These are phyloP conservation scores for Candida namnaoensis DNA, from an alignment of 805 yeast species.

Conservation along the genomic window DNA sequence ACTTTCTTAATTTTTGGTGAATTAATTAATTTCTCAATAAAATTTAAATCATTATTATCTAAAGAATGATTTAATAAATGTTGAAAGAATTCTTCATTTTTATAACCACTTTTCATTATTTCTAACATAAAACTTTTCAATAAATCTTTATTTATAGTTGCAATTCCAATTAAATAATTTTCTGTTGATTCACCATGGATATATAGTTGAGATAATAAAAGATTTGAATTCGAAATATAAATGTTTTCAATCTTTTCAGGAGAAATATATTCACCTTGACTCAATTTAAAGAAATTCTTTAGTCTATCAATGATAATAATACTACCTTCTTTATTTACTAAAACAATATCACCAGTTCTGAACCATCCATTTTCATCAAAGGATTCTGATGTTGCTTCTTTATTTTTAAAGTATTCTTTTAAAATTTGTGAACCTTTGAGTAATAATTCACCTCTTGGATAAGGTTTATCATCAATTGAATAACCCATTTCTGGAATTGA, in stretches of 20 bases:
- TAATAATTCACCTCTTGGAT: constrained; percentile 42
- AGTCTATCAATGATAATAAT: constrained; percentile 48
- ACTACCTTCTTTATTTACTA: constrained; percentile 24
- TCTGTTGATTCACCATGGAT: constrained; percentile 50
- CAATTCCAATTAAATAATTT: constrained; percentile 42
- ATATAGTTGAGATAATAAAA: constrained; percentile 35
- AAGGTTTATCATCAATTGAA: constrained; percentile 34
- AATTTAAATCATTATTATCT: too few relatives aligned
- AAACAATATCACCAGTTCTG: constrained; percentile 49
- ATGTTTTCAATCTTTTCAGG: constrained; percentile 58
- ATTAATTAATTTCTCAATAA: too few relatives aligned
- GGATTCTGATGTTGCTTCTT: constrained; percentile 36
- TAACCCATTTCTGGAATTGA: constrained; percentile 45
- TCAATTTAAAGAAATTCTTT: constrained; percentile 58
- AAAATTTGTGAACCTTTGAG: constrained; percentile 50
- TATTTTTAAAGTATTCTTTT: constrained; percentile 40
- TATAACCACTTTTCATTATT: too few relatives aligned
- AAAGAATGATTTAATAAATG: too few relatives aligned
- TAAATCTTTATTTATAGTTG: constrained; percentile 40
- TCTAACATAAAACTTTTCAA: too few relatives aligned
- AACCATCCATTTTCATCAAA: constrained; percentile 46
- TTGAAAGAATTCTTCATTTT: too few relatives aligned
- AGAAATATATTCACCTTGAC: constrained; percentile 51
- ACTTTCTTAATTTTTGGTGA: too few relatives aligned
- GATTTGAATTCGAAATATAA: constrained; percentile 32